Conservation (phyloP, 306 rosid species). For the Myrica gale region DNA sequence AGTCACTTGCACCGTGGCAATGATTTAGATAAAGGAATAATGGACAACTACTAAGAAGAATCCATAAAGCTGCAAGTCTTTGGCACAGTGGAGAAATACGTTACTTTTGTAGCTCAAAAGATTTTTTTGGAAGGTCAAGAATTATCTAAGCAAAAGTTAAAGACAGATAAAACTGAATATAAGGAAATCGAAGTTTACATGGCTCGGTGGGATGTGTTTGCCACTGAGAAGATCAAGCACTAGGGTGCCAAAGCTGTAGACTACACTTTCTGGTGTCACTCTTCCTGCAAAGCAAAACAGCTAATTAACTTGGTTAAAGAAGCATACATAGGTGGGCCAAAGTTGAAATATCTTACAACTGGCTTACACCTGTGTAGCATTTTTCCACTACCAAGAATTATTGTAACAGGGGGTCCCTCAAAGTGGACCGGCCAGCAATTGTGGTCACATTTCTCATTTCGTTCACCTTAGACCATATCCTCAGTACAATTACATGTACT, state of each 20-base stretch:
- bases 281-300: constrained; percentile 60
- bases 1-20: neutral
- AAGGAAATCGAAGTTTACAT: constrained; percentile 43
- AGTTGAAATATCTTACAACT: neutral
- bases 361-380: neutral
- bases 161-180: constrained; percentile 23
- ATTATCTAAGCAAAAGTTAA: constrained; percentile 25
- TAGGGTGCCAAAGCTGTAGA: constrained; percentile 87
- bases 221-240: constrained; percentile 93
- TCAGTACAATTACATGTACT: neutral
- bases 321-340: neutral
- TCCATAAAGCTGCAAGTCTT: constrained; percentile 7
- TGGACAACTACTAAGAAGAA: constrained; percentile 9
- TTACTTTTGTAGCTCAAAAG: constrained; percentile 2
- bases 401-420: neutral
- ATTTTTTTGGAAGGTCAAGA: constrained; percentile 3
- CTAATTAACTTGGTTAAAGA: constrained; percentile 16
- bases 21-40: neutral
- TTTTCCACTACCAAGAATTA: neutral
- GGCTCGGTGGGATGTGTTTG: constrained; percentile 93
- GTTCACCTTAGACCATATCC: constrained; percentile 3
- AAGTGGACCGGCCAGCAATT: neutral
- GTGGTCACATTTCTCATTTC: neutral
- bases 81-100: neutral
- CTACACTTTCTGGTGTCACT: constrained; percentile 77